A percentile compares a stretch with the other conserved stretches of the same genome.
phyloP scores from a whole-genome alignment of 2,329 filamentous ascomycete species.

The Thielaviopsis ethacetica region DNA sequence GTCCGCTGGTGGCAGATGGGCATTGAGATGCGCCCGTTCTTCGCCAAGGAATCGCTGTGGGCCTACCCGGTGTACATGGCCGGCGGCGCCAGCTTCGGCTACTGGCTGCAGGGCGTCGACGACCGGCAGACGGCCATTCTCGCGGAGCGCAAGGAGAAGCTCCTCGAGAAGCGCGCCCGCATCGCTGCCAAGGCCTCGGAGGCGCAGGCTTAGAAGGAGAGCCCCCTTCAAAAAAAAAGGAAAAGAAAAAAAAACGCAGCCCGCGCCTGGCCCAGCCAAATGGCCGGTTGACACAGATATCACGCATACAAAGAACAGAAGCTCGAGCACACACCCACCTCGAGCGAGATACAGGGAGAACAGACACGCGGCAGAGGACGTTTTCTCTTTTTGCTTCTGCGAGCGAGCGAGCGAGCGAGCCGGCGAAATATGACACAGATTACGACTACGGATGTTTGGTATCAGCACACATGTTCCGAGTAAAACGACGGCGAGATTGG shows the following conservation, averaged over 20 bases:
- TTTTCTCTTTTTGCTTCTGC: background rate
- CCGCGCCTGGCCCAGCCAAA: background rate
- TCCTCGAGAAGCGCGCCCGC: constrained; percentile 81
- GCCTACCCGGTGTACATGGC: constrained; percentile 80
- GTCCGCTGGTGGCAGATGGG: constrained; percentile 93
- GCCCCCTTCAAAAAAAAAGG: too few species aligned
- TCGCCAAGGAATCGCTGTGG: constrained; percentile 72
- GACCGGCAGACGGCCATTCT: constrained; percentile 63
- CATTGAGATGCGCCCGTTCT: constrained; percentile 93
- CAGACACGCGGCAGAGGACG: background rate
- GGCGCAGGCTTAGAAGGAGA: constrained; percentile 14
- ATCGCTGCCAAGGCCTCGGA: constrained; percentile 27
- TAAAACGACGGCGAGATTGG: background rate
- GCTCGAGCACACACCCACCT: background rate
- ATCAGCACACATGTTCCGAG: background rate
- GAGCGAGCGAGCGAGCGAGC: background rate
- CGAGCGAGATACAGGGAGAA: background rate
- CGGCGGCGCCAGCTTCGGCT: constrained; percentile 81
- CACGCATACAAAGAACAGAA: background rate
- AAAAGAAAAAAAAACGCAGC: too few species aligned
- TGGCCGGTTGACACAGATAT: background rate
- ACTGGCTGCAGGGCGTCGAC: constrained; percentile 90
- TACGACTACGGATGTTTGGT: background rate
- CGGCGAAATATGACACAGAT: constrained; percentile 1
- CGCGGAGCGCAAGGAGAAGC: constrained; percentile 56